Percentiles rank a stretch among this genome's conserved stretches.
These are phyloP conservation scores for Clarireedia monteithiana DNA, from an alignment of 2,329 filamentous ascomycete species.

Conservation along the genomic window DNA sequence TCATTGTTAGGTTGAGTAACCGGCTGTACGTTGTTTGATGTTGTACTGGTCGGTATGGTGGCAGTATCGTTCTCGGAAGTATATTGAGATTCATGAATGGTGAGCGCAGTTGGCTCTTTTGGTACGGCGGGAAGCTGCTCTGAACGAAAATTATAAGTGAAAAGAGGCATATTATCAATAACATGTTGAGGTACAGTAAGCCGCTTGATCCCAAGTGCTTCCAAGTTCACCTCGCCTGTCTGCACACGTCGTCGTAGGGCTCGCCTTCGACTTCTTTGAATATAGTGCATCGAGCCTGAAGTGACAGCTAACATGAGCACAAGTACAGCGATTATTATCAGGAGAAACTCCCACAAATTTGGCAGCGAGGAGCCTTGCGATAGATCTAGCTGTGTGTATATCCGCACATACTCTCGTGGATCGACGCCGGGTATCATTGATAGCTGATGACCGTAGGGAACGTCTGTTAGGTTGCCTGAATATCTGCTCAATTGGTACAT, in stretches of 20 bases:
- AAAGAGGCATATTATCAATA: conserved; percentile 69
- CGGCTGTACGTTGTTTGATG: not conserved
- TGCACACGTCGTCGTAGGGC: conserved; percentile 63
- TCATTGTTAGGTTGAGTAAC: not conserved
- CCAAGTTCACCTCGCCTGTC: conserved; percentile 75
- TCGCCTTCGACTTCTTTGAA: conserved; percentile 64
- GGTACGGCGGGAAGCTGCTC: conserved; percentile 36
- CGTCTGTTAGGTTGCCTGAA: conserved; percentile 62
- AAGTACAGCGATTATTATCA: conserved; percentile 64
- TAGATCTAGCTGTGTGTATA: conserved; percentile 49
- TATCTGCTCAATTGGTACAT: conserved; percentile 68
- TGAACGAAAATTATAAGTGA: conserved; percentile 56
- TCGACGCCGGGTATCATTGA: conserved; percentile 46
- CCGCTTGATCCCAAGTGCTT: conserved; percentile 76
- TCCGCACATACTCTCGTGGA: conserved; percentile 49
- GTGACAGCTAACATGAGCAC: conserved; percentile 58
- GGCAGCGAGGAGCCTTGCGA: conserved; percentile 46
- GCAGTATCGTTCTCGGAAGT: not conserved
- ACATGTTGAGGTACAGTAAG: conserved; percentile 67
- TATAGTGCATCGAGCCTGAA: conserved; percentile 65
- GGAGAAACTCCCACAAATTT: conserved; percentile 72
- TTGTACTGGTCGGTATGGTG: not conserved
- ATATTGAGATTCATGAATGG: not conserved
- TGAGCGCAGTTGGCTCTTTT: not conserved
- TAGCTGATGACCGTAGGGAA: conserved; percentile 52